Evolutionary conservation across 2,329 filamentous ascomycete genomes (phyloP), one percentile per base, ranked within the genome.

Genomic region (Colletotrichum tanaceti): DNA sequence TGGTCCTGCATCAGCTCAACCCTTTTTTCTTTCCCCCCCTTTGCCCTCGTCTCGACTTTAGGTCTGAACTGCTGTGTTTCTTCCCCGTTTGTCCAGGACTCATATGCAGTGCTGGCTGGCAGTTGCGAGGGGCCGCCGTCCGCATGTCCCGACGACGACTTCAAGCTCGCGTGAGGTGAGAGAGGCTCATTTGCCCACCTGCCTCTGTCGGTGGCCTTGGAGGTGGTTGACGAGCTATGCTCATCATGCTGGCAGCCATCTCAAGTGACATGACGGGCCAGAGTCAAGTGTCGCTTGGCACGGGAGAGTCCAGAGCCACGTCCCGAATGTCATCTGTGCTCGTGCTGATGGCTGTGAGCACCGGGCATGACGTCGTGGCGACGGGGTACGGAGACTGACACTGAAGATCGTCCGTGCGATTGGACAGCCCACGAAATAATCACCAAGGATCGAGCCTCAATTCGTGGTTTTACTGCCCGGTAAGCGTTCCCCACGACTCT

Each of bases 1-100:
- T 52, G 57, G 57, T 55, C 57, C 58, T 61, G 58, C 49, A 60
- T 60, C 55, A 47, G 47, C 47, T 60, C 57, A 60, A 65, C 63
- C 47, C 28, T 64, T 58, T 58, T 38, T 6, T 38, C 46, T 24
- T 32, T 6, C 39, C 46, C 28, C 28, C 28, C 7, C 28, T 32
- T 32, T 32, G 28, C 28, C n/a, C 44, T 49, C 20, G n/a, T 44
- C 43, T n/a, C 22, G 22, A 44, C 41, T 50, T 53, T 32, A 35
- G 35, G 28, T 18, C 39, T 46, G 39, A 64, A 54, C 39, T 63
- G 60, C 53, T 47, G 32, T 46, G 53, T 64, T 58, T 53, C 53
- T 58, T 54, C 54, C 53, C 64, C 65, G 60, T 43, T 58, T 53
- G 41, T 60, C 16, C n/a, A 20, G n/a, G 16, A 22, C 18, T 39